Conservation (phyloP, 179 eudicot species). For the Silene noctiflora region DNA sequence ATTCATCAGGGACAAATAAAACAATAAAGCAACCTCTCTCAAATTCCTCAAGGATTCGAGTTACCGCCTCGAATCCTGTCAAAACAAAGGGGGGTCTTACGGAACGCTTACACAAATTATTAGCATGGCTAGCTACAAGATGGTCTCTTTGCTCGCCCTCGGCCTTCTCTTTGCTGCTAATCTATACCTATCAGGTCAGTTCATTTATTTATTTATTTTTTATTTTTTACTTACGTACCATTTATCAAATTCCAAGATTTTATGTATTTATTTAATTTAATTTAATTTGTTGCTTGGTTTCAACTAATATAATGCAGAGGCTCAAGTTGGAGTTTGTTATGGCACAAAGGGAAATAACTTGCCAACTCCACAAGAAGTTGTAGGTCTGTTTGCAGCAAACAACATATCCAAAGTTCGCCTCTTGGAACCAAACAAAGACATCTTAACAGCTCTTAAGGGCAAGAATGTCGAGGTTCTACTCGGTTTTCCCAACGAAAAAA, state of each 20-base stretch:
- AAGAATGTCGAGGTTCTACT: slow-evolving; percentile 47
- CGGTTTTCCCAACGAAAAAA: slow-evolving; percentile 41
- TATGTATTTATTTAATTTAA: neutral
- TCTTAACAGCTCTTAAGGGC: slow-evolving; percentile 43
- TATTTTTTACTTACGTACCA: neutral
- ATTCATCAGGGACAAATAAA: neutral
- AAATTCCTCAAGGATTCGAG: slow-evolving; percentile 5
- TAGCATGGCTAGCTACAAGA: slow-evolving; percentile 9
- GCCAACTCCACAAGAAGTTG: slow-evolving; percentile 42
- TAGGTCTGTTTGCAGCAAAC: slow-evolving; percentile 30
- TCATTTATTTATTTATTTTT: neutral
- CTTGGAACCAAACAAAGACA: slow-evolving; percentile 40
- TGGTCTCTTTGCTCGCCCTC: slow-evolving; percentile 23
- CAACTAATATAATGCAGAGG: slow-evolving; percentile 36
- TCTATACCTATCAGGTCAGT: slow-evolving; percentile 25
- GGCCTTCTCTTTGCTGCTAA: slow-evolving; percentile 21
- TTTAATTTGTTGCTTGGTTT: neutral
- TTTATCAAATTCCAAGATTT: neutral
- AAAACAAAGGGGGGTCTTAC: slow-evolving; percentile 11
- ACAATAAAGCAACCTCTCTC: neutral
- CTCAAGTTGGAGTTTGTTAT: slow-evolving; percentile 53
- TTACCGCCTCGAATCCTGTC: slow-evolving; percentile 18
- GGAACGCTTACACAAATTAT: neutral
- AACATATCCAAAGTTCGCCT: slow-evolving; percentile 48
- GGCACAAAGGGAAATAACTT: slow-evolving; percentile 35